Evolutionary conservation across 257 asterid species (phyloP), one percentile per base, ranked within the genome.

Genomic region (Salvia hispanica): DNA sequence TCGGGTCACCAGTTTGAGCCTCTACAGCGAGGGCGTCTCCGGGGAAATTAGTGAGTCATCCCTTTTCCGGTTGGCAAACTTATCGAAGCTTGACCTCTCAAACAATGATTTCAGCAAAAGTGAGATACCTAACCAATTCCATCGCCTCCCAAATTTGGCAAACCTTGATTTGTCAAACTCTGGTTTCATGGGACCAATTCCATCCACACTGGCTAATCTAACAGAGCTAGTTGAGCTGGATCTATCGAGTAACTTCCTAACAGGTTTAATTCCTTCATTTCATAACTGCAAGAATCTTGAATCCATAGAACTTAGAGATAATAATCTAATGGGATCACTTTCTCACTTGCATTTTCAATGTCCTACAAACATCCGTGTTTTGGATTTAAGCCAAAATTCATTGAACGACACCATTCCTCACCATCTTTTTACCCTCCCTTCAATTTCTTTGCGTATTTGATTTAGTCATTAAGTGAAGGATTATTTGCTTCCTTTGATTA

Each of bases 361-460:
- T n/a, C n/a, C n/a, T n/a, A n/a, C n/a, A n/a, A 76, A 40, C 50
- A 3, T 33, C 71, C 0, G 0, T 18, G 7, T 3, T 3, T 18
- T 83, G 37, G 39, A 73, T 34, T 71, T 74, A 28, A 69, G n/a
- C 1, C 1, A 34, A 1, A 83, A 81, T 64, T 64, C 64, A 55
- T 62, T 80, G 4, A 59, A 6, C 10, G 81, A 81, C 15, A 21
- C 14, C 13, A 71, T 83, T 64, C 80, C 85, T 18, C 12, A 37
- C 4, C 64, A 78, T 36, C 56, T 80, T 14, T 76, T 78, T 47
- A 39, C 28, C 6, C 74, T 76, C 14, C 74, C 84, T 57, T 74
- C 79, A 42, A 74, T 83, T 1, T 21, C n/a, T n/a, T n/a, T n/a
- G n/a, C n/a, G n/a, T n/a, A n/a, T n/a, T n/a, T n/a, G n/a, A n/a